Conservation (phyloP, 176 grass and related monocot species). For the Carex parvula region DNA sequence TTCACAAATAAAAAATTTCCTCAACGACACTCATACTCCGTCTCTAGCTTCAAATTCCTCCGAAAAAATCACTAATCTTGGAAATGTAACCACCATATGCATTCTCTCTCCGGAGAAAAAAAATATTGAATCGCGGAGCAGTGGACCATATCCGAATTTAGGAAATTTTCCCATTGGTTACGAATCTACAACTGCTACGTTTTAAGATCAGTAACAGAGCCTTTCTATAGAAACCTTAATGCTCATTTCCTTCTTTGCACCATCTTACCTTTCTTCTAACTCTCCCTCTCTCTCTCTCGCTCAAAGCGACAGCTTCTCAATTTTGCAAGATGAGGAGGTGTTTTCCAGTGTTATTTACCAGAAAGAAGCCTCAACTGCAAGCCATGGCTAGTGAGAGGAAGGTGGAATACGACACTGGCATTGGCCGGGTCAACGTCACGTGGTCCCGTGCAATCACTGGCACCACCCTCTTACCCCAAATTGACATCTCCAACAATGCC, state of each 20-base stretch:
- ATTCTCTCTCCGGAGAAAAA: no score
- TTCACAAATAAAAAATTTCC: no score
- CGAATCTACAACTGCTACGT: neutral
- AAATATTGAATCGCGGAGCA: neutral
- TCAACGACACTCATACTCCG: no score
- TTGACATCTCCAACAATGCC: neutral
- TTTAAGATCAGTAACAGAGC: neutral
- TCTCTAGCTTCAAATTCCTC: no score
- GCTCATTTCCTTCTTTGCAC: neutral
- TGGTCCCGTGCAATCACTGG: neutral
- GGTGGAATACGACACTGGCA: neutral
- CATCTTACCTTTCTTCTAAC: neutral
- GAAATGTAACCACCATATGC: no score
- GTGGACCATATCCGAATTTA: neutral
- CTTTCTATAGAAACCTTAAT: neutral
- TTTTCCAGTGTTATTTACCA: neutral
- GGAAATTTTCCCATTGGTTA: neutral
- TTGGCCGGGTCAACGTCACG: neutral
- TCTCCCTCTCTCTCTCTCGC: neutral
- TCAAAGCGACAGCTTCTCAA: neutral
- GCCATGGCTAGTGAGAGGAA: neutral
- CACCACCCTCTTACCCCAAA: neutral
- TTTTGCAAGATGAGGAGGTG: neutral
- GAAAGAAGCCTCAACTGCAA: neutral
- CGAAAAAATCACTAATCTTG: no score